Conservation (phyloP, 768 basidiomycete genomes). For the Phaeolepiota aurea region DNA sequence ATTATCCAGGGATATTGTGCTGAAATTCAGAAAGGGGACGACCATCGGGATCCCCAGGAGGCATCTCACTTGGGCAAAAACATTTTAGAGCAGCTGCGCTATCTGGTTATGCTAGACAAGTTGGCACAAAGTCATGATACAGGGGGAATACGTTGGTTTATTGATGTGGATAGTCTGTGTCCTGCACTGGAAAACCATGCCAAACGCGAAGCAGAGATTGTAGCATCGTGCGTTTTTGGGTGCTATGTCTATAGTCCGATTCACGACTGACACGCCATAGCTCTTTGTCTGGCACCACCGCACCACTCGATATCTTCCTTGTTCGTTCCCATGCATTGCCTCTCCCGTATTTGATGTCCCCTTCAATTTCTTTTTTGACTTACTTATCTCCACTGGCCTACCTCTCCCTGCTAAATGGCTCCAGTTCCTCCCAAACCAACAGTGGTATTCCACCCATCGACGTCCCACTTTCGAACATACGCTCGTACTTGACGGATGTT, state of each 20-base stretch:
- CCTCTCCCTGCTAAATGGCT: conserved; percentile 43
- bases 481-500: conserved; percentile 29
- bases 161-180: conserved; percentile 48
- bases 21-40: conserved; percentile 51
- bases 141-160: conserved; percentile 70
- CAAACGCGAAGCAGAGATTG: conserved; percentile 39
- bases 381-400: conserved; percentile 66
- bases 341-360: conserved; percentile 60
- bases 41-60: conserved; percentile 39
- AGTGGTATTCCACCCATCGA: conserved; percentile 34
- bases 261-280: conserved; percentile 16
- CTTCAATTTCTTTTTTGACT: conserved; percentile 65
- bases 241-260: conserved; percentile 3
- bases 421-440: conserved; percentile 11
- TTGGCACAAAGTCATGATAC: conserved; percentile 54
- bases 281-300: conserved; percentile 24
- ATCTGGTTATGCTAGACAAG: conserved; percentile 66
- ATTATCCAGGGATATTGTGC: conserved; percentile 48
- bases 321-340: conserved; percentile 59
- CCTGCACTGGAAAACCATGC: conserved; percentile 42
- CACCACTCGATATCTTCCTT: conserved; percentile 68
- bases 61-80: conserved; percentile 40
- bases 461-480: conserved; percentile 42
- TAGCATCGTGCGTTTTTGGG: conserved; percentile 40
- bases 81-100: conserved; percentile 49